Base-by-base conservation (phyloP, 768 basidiomycete genomes). In the Termitomyces sp. region DNA sequence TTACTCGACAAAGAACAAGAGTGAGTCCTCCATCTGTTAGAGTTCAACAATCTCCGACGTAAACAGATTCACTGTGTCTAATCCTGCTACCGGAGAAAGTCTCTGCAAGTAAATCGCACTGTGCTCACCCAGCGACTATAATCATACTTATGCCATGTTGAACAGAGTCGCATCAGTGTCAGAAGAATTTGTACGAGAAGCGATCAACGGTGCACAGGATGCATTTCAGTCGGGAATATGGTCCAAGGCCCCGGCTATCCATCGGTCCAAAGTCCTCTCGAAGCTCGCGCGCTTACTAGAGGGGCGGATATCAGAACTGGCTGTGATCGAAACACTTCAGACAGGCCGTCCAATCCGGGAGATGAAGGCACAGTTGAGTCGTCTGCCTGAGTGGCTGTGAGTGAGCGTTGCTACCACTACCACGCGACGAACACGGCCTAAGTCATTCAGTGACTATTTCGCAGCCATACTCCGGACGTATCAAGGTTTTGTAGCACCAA, bases 301-400 rank as follows among this genome's bases (percentile, higher is more conserved):
- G 62, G 74, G 74, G 18, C 78, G 73, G 61, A 70, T 88, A 18
- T 76, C 81, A 0, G 78, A 84, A 26, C 67, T 92, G 13, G 88
- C 89, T 2, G 68, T 72, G 39, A 72, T 88, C 20, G 92, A 94
- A 70, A 82, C 84, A 1, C 57, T 85, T 48, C 91, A 94, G 69
- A 93, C 91, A 0, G 92, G 91, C 12, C 77, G 90, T 54, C 75
- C 88, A n/a, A 85, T 92, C 46, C 78, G 88, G 13, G 92, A 94
- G 71, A 92, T 94, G 90, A 82, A 76, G 20, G 83, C 84, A 0
- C 92, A 94, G 70, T 76, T 94, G 4, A 74, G 79, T 1, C 78
- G 92, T 39, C 75, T 94, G 36, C 90, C 91, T 5, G 90, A 94
- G 69, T 94, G 92, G 92, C 76, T 93, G 88, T 92, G 62, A 69